Percentiles rank a stretch among this genome's conserved stretches.
phyloP scores from a whole-genome alignment of 768 basidiomycete species.

The Lactarius indigo region DNA sequence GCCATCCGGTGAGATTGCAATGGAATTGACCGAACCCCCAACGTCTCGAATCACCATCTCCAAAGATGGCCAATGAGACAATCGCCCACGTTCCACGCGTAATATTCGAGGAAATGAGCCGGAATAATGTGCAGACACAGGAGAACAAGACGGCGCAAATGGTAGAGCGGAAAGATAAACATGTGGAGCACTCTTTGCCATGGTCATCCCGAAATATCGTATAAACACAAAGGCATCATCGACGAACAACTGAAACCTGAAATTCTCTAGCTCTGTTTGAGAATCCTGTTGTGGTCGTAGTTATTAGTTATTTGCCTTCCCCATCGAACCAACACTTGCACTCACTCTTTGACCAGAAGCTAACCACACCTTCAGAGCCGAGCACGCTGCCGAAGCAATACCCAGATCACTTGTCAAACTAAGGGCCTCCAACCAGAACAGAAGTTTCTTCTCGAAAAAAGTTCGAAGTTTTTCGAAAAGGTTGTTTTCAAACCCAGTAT shows the following conservation, averaged over 20 bases:
- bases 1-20: conserved; percentile 18
- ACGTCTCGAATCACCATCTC: neutral
- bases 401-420: neutral
- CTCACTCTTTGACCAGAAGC: neutral
- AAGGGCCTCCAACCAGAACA: neutral
- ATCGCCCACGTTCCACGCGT: too few relatives aligned
- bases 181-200: too few relatives aligned
- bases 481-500: neutral
- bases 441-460: neutral
- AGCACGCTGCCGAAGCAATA: neutral
- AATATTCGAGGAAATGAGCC: neutral
- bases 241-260: neutral
- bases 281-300: too few relatives aligned
- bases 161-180: neutral
- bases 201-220: neutral
- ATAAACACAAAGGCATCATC: neutral
- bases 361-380: neutral
- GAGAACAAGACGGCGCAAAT: neutral
- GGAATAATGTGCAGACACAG: neutral
- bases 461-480: neutral
- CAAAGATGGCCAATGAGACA: neutral
- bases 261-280: neutral
- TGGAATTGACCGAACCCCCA: neutral
- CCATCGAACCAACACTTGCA: neutral
- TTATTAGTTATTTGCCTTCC: neutral